Evolutionary conservation across 306 rosid species (phyloP).

Genomic region (Cotoneaster glaucophyllus): DNA sequence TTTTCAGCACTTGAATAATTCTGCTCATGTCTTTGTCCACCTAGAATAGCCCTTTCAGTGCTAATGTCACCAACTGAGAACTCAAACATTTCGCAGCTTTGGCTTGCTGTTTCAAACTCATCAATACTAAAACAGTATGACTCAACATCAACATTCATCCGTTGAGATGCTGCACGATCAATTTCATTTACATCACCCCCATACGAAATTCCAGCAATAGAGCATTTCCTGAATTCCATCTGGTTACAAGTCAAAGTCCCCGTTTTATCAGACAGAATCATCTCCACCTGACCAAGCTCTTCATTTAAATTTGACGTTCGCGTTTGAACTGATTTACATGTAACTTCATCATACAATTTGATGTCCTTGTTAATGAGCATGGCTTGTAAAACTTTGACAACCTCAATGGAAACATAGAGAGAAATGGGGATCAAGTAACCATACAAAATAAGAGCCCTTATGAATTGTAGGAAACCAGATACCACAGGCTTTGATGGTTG

Average conservation of each 20-base stretch:
- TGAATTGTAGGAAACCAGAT: slow-evolving; percentile 20
- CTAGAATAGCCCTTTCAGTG: slow-evolving; percentile 6
- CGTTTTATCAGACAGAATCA: slow-evolving; percentile 26
- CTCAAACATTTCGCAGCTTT: slow-evolving; percentile 18
- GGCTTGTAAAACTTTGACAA: slow-evolving; percentile 33
- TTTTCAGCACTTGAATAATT: not conserved
- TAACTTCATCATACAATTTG: slow-evolving; percentile 23
- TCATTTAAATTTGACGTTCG: slow-evolving; percentile 29
- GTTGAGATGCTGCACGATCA: slow-evolving; percentile 16
- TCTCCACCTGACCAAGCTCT: slow-evolving; percentile 36
- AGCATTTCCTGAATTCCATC: slow-evolving; percentile 35
- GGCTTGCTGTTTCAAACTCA: not conserved
- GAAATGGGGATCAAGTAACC: slow-evolving; percentile 39
- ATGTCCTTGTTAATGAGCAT: slow-evolving; percentile 27
- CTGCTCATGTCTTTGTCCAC: not conserved
- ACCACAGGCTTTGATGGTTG: not conserved
- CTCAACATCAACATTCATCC: slow-evolving; percentile 21
- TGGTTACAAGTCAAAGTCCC: slow-evolving; percentile 36
- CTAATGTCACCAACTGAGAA: slow-evolving; percentile 8
- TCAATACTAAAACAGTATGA: slow-evolving; percentile 8
- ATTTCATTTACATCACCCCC: slow-evolving; percentile 22
- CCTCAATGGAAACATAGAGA: slow-evolving; percentile 31
- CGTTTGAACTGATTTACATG: slow-evolving; percentile 12
- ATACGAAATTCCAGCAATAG: slow-evolving; percentile 32
- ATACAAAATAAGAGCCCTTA: slow-evolving; percentile 23